phyloP scores from a whole-genome alignment of 2,329 filamentous ascomycete species.

The Arthrobotrys megalospora region DNA sequence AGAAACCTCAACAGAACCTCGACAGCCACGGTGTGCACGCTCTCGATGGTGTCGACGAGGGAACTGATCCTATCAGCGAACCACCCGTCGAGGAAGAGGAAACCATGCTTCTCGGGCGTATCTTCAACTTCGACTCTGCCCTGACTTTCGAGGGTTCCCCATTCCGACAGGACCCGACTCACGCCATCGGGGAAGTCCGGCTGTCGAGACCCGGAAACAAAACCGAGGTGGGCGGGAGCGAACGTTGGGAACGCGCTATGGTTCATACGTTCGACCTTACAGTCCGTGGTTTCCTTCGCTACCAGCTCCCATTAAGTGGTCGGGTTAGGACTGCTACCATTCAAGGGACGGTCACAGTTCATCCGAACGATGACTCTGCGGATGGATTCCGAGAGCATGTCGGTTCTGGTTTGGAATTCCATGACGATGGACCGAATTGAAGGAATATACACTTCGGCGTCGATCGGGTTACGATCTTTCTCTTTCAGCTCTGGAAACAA shows the following conservation, averaged over 20 bases:
- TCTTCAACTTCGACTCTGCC: conserved; percentile 87
- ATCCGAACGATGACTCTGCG: conserved; percentile 63
- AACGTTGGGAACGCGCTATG: conserved; percentile 90
- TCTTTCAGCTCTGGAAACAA: conserved; percentile 9
- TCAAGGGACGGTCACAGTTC: conserved; percentile 63
- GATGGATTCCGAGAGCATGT: conserved; percentile 52
- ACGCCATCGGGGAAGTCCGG: conserved; percentile 85
- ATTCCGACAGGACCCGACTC: conserved; percentile 80
- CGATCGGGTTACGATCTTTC: conserved; percentile 9
- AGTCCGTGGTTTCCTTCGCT: conserved; percentile 90
- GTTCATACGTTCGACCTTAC: conserved; percentile 95
- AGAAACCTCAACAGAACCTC: conserved; percentile 16
- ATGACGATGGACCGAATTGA: conserved; percentile 31
- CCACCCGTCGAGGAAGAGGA: conserved; percentile 77
- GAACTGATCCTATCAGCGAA: conserved; percentile 67
- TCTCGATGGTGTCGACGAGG: conserved; percentile 65
- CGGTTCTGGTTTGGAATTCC: conserved; percentile 47
- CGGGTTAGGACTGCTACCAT: conserved; percentile 64
- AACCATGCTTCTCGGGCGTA: conserved; percentile 92
- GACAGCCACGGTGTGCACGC: conserved; percentile 48
- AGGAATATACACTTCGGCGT: not conserved
- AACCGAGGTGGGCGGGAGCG: conserved; percentile 83
- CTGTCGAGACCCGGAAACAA: conserved; percentile 87
- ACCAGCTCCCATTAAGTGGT: conserved; percentile 68
- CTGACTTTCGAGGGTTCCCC: conserved; percentile 91